A percentile compares a stretch with the other conserved stretches of the same genome.
Evolutionary conservation across 192 early-diverging fungal genomes (phyloP).

Genomic region (Geranomyces michiganensis): DNA sequence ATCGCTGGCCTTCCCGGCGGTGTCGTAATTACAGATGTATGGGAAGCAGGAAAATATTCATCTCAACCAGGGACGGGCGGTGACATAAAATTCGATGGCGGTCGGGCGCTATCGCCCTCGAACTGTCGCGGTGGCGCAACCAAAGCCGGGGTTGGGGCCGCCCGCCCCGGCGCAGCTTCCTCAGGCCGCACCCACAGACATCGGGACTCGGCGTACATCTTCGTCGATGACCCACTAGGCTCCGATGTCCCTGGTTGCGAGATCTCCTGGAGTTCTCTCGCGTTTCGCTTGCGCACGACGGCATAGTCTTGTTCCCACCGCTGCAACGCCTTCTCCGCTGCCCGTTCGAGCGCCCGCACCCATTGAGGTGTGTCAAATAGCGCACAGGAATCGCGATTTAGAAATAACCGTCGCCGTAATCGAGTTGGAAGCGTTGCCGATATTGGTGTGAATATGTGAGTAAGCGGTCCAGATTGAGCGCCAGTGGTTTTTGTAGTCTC

Average conservation of each 20-base stretch:
- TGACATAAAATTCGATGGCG: too few species aligned
- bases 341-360: slow-evolving; percentile 82
- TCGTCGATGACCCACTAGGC: not conserved
- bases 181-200: not conserved
- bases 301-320: slow-evolving; percentile 25
- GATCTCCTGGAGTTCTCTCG: not conserved
- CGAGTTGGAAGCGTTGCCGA: slow-evolving; percentile 10
- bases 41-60: too few species aligned
- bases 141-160: too few species aligned
- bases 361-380: slow-evolving; percentile 88
- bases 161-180: not conserved
- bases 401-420: slow-evolving; percentile 63
- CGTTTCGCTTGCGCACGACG: slow-evolving; percentile 15
- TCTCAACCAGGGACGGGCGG: too few species aligned
- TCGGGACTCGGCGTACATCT: not conserved
- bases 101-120: too few species aligned
- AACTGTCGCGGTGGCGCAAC: too few species aligned
- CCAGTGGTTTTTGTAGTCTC: not conserved
- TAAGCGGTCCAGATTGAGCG: not conserved
- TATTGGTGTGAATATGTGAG: slow-evolving; percentile 24
- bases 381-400: slow-evolving; percentile 74
- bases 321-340: slow-evolving; percentile 32
- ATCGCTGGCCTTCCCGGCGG: too few species aligned
- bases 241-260: not conserved
- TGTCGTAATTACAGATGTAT: too few species aligned